phyloP scores from a whole-genome alignment of 2,329 filamentous ascomycete species.

The Exophiala viscosa region DNA sequence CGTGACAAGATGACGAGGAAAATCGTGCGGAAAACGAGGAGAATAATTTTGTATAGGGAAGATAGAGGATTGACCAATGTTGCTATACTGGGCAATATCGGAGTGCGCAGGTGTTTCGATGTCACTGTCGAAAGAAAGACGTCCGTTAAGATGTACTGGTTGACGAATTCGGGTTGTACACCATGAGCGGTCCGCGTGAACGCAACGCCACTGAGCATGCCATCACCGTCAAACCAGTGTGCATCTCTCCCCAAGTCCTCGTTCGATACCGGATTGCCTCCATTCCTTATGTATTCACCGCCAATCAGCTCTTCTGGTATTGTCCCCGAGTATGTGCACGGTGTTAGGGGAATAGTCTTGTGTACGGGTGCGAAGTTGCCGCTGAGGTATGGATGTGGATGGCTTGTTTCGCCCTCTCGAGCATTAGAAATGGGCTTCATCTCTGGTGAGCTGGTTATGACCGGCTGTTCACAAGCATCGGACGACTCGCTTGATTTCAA shows the following conservation, averaged over 20 bases:
- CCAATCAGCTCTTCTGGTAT: constrained; percentile 64
- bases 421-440: constrained; percentile 6
- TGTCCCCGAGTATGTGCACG: constrained; percentile 54
- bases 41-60: constrained; percentile 48
- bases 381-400: constrained; percentile 48
- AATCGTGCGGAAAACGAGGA: constrained; percentile 55
- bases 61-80: constrained; percentile 61
- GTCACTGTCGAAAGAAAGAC: constrained; percentile 55
- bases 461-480: not conserved
- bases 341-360: constrained; percentile 52
- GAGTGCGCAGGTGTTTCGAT: constrained; percentile 47
- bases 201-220: constrained; percentile 66
- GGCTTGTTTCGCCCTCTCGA: constrained; percentile 17
- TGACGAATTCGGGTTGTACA: constrained; percentile 62
- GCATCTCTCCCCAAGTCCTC: constrained; percentile 58
- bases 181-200: constrained; percentile 48
- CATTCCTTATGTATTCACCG: constrained; percentile 69
- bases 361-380: constrained; percentile 69
- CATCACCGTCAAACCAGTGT: constrained; percentile 74
- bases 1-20: constrained; percentile 57
- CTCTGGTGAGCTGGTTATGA: not conserved
- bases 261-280: constrained; percentile 64
- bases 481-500: not conserved
- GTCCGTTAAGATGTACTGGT: constrained; percentile 67
- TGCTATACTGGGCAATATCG: constrained; percentile 65